Percentiles rank a stretch among this genome's conserved stretches.
Evolutionary conservation across 2,329 filamentous ascomycete species (phyloP).

Genomic region (Venturia pyrina): DNA sequence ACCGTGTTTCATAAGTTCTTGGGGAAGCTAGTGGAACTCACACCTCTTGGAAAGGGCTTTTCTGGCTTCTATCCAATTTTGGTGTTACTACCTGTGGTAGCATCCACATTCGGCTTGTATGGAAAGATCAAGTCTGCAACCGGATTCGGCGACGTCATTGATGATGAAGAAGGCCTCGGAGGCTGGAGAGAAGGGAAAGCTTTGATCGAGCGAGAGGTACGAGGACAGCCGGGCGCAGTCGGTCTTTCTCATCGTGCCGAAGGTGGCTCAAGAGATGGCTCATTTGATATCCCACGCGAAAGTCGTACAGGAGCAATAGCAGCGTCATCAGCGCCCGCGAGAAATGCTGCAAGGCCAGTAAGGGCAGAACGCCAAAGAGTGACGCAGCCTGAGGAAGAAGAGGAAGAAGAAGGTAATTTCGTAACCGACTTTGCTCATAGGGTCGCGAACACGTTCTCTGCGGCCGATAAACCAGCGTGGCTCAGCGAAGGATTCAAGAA

Average conservation of each 20-base stretch:
- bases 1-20: constrained; percentile 86
- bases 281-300: constrained; percentile 5
- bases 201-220: constrained; percentile 72
- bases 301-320: not conserved
- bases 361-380: not conserved
- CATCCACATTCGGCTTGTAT: constrained; percentile 84
- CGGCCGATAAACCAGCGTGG: constrained; percentile 32
- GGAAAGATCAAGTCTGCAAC: constrained; percentile 65
- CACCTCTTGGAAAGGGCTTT: constrained; percentile 60
- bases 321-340: not conserved
- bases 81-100: constrained; percentile 73
- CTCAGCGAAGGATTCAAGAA: constrained; percentile 9
- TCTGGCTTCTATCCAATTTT: constrained; percentile 61
- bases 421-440: constrained; percentile 75
- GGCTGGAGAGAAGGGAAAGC: constrained; percentile 88
- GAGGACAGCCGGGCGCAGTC: constrained; percentile 24
- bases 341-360: not conserved
- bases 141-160: constrained; percentile 70
- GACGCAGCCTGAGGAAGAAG: constrained; percentile 38
- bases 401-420: constrained; percentile 69
- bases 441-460: constrained; percentile 79
- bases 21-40: constrained; percentile 73
- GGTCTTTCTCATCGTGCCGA: constrained; percentile 14
- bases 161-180: constrained; percentile 61
- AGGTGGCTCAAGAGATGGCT: constrained; percentile 1